Percentiles rank a stretch among this genome's conserved stretches.
phyloP scores from a whole-genome alignment of 2,329 filamentous ascomycete genomes.

The Diaporthe helianthi region DNA sequence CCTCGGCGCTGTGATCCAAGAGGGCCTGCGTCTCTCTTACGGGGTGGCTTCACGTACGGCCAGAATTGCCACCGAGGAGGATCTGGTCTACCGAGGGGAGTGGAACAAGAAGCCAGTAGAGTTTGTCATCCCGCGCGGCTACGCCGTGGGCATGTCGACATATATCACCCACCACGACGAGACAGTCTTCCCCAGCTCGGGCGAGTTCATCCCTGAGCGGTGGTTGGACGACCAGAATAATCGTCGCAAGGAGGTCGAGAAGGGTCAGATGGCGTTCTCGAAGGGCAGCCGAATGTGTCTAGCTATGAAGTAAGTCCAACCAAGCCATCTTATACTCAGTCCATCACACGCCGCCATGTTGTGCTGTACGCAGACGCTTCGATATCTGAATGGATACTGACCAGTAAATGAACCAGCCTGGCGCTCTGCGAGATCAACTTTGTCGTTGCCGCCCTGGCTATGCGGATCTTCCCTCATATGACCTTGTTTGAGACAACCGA shows the following conservation, averaged over 20 bases:
- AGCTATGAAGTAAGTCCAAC: constrained; percentile 25
- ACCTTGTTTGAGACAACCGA: constrained; percentile 26
- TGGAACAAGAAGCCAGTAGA: constrained; percentile 32
- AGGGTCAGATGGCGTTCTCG: constrained; percentile 17
- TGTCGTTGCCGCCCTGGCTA: constrained; percentile 11
- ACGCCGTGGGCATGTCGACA: constrained; percentile 34
- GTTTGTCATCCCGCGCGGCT: constrained; percentile 36
- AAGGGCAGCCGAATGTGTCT: constrained; percentile 23
- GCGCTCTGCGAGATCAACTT: constrained; percentile 29
- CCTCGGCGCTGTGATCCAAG: constrained; percentile 28
- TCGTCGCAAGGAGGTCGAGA: constrained; percentile 27
- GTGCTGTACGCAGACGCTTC: neutral
- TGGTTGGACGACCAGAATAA: constrained; percentile 34
- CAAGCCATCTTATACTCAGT: neutral
- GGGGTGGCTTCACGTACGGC: constrained; percentile 34
- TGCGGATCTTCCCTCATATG: constrained; percentile 23
- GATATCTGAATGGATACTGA: neutral
- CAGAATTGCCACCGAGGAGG: constrained; percentile 35
- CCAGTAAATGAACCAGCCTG: neutral
- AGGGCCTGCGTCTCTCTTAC: constrained; percentile 30
- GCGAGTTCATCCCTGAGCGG: constrained; percentile 36
- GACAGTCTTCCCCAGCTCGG: constrained; percentile 32
- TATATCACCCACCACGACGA: constrained; percentile 35
- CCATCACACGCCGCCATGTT: neutral
- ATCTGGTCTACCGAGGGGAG: constrained; percentile 32